Base-by-base conservation (phyloP, 1,139 yeast genomes). In the Debaryomyces robertsiae region DNA sequence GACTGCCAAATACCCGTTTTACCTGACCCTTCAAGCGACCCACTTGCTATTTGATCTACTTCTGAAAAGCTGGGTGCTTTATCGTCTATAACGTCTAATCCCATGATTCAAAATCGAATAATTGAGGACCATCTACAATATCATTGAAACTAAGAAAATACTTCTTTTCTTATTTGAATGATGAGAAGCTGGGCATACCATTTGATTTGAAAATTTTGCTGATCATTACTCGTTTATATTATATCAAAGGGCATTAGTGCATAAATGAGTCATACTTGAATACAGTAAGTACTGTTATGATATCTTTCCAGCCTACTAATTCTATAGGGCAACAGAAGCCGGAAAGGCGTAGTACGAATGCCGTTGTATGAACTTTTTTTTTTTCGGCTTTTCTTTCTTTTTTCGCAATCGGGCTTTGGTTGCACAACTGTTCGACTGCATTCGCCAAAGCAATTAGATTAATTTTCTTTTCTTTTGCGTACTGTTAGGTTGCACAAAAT, bases 1-100 rank as follows among this genome's bases (percentile, higher is more conserved):
- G 64, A 54, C 2, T 42, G 35, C 66, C 66, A 63, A 13, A 50
- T 14, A 7, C 58, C 56, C 5, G 36, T 28, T 9, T 37, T 29
- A 3, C 32, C 37, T 16, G 34, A 22, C 3, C 34, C 18, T 10
- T 40, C 30, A 9, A 39, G 17, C 9, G 46, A 44, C 2, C 30
- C 38, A 30, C 44, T 40, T 36, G 40, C 30, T 23, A 44, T 39
- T 35, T 49, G 32, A 15, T 40, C 45, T 31, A 45, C 39, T 27
- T 39, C 46, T 5, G 46, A 27, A 22, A 35, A 42, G 31, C 44
- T 39, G 11, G 32, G 23, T 2, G 36, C 13, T 17, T 33, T 33
- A 32, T 27, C 36, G 24, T 25, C 24, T 19, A 6, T 19, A 6
- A 19, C 22, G 7, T 19, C 22, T 19, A 19, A 6, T 19, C 22